Base-by-base conservation (phyloP, 768 basidiomycete species). In the Mycena vulgaris region DNA sequence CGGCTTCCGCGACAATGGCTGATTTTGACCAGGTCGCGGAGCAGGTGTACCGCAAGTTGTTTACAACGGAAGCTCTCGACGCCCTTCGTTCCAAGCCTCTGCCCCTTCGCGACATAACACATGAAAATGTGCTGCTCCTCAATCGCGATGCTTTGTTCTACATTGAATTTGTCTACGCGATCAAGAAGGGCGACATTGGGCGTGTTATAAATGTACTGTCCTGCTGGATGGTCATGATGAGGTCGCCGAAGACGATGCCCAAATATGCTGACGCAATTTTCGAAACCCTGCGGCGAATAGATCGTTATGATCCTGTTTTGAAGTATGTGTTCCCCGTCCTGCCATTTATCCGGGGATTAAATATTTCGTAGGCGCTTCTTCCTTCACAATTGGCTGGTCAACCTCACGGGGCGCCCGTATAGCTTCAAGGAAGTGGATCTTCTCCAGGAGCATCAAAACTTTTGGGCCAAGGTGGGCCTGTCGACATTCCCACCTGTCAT, bases 141-240 rank as follows among this genome's bases (percentile, higher is more conserved):
- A 71, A 75, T 60, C 71, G 73, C n/a, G 75, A 77, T 52, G 57
- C 64, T 1, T 40, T 77, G 8, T 52, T 70, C 19, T 77, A 74
- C 35, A 49, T 69, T 10, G 71, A 68, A n/a, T 40, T 76, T 37
- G 61, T 63, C 0, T 52, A 60, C 37, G 75, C 76, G 1, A 71
- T 76, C 68, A 75, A 75, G 40, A 30, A 47, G 30, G 76, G 76
- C 11, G 76, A 74, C n/a, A 74, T 77, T 23, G 76, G 76, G 16
- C 59, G 73, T 3, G 70, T 77, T 3, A 35, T 69, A 19, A 66
- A 68, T 19, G 65, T 70, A 2, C 45, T 74, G 5, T 19, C 30
- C 2, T 30, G 63, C 8, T 73, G 64, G 63, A 73, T 75, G 72
- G 63, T 75, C 3, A 70, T 73, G 68, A 66, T 75, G 63, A 30